These are phyloP conservation scores for Centella asiatica DNA, from an alignment of 129 eudicot species.

Conservation along the genomic window DNA sequence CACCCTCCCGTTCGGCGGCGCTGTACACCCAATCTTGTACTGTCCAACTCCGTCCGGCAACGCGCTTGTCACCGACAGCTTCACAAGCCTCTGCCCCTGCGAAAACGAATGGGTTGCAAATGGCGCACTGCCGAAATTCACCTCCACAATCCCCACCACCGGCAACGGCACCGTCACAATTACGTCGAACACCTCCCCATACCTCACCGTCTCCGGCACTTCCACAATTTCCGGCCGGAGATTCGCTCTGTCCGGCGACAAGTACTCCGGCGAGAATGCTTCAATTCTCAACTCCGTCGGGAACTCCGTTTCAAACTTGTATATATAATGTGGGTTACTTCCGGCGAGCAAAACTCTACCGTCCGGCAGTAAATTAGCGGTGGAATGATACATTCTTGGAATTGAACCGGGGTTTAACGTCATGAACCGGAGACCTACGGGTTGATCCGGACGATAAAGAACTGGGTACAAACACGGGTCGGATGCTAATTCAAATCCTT, in stretches of 20 bases:
- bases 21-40: conserved; percentile 36
- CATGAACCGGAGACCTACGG: conserved; percentile 50
- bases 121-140: conserved; percentile 74
- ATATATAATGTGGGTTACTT: conserved; percentile 62
- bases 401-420: conserved; percentile 37
- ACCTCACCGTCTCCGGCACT: conserved; percentile 37
- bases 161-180: conserved; percentile 39
- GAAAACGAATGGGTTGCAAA: conserved; percentile 79
- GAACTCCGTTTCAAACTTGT: conserved; percentile 40
- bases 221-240: conserved; percentile 31
- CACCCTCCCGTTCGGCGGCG: conserved; percentile 57
- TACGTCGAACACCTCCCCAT: conserved; percentile 34
- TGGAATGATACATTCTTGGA: conserved; percentile 72
- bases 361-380: conserved; percentile 70
- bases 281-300: conserved; percentile 70
- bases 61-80: conserved; percentile 33
- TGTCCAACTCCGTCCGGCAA: conserved; percentile 18
- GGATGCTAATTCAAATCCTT: conserved; percentile 60
- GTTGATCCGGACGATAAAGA: conserved; percentile 53
- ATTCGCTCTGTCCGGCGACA: conserved; percentile 31
- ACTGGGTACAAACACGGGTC: conserved; percentile 60
- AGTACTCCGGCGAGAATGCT: conserved; percentile 68
- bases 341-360: conserved; percentile 68
- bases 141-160: conserved; percentile 44
- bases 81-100: conserved; percentile 79